These are phyloP conservation scores for Peronospora farinosa DNA, from an alignment of 352 stramenopile species.

Conservation along the genomic window DNA sequence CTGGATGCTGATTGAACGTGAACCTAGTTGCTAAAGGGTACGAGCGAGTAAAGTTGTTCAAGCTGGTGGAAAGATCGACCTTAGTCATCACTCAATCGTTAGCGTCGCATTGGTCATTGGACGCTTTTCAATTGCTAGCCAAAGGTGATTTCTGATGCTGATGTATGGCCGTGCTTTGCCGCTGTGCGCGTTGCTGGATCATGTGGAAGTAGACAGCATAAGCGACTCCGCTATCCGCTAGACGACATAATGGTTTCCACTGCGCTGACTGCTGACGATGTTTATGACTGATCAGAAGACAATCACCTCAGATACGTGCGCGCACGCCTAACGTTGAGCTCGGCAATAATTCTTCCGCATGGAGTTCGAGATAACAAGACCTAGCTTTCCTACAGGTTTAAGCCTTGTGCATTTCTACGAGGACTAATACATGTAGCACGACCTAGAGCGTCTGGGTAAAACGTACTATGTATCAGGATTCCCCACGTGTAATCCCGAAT, in stretches of 20 bases:
- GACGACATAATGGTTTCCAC: slow-evolving; percentile 70
- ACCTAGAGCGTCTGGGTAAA: no score
- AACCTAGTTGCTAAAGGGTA: slow-evolving; percentile 67
- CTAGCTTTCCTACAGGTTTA: slow-evolving; percentile 44
- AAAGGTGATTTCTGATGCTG: slow-evolving; percentile 27
- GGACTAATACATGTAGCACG: no score
- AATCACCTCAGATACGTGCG: slow-evolving; percentile 16
- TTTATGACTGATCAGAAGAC: slow-evolving; percentile 5
- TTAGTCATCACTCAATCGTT: slow-evolving; percentile 80
- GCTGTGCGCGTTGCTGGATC: slow-evolving; percentile 63
- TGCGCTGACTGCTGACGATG: slow-evolving; percentile 29
- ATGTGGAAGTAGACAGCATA: slow-evolving; percentile 71
- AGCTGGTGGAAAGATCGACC: slow-evolving; percentile 54
- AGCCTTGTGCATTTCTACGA: slow-evolving; percentile 18
- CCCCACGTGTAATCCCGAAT: no score
- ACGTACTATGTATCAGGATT: no score
- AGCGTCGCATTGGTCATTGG: slow-evolving; percentile 61
- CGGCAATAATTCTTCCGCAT: slow-evolving; percentile 43
- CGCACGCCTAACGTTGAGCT: slow-evolving; percentile 50
- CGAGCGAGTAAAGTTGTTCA: slow-evolving; percentile 71
- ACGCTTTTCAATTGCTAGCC: slow-evolving; percentile 27
- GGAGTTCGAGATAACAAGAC: slow-evolving; percentile 59
- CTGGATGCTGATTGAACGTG: slow-evolving; percentile 50
- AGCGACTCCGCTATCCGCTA: slow-evolving; percentile 64
- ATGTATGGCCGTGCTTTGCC: slow-evolving; percentile 58